Conservation (phyloP, 78 protist species). For the Monosiga brevicollis region DNA sequence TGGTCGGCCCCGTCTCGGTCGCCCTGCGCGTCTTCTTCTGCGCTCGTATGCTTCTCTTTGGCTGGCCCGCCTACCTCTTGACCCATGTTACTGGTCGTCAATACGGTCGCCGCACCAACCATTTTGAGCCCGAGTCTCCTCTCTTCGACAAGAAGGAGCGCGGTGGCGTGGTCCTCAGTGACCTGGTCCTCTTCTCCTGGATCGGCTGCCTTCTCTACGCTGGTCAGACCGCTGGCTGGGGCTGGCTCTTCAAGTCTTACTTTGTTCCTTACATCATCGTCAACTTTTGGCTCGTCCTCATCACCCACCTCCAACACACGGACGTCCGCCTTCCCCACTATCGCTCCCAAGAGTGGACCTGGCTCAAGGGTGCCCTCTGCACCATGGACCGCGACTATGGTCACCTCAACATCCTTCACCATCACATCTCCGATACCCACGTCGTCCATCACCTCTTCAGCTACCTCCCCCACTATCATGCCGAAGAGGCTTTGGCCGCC, state of each 20-base stretch:
- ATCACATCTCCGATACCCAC: neutral
- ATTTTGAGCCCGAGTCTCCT: neutral
- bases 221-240: constrained; percentile 2
- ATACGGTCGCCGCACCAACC: neutral
- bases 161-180: neutral
- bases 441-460: neutral
- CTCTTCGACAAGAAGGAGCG: neutral
- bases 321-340: constrained; percentile 60
- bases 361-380: constrained; percentile 58
- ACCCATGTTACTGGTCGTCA: neutral
- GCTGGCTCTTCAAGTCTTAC: neutral
- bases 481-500: constrained; percentile 8
- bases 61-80: constrained; percentile 8
- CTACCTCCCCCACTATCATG: constrained; percentile 3
- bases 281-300: constrained; percentile 69
- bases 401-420: neutral
- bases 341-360: constrained; percentile 51
- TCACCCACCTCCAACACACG: constrained; percentile 86
- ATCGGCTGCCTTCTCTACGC: neutral
- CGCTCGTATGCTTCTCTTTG: neutral
- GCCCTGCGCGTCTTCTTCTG: neutral
- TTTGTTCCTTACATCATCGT: neutral
- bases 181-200: constrained; percentile 14
- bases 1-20: neutral
- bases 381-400: constrained; percentile 58